Percentiles rank a stretch among this genome's conserved stretches.
Conservation (phyloP, 805 yeast species). For the Martiniozyma abietophila region DNA sequence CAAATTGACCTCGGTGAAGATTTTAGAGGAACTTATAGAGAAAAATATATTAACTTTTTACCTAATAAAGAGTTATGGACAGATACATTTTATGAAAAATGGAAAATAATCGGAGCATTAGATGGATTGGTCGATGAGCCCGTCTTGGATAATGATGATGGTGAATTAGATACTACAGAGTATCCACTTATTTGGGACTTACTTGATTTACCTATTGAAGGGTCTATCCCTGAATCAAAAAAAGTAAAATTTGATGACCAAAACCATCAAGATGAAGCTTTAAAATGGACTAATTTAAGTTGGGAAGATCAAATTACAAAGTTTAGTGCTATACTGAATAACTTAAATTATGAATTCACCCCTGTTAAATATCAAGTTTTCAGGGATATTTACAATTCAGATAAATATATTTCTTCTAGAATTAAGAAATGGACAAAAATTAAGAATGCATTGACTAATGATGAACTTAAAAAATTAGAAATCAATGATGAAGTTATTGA, state of each 20-base stretch:
- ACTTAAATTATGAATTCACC: constrained; percentile 18
- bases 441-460: constrained; percentile 16
- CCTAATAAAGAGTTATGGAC: constrained; percentile 17
- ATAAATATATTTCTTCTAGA: constrained; percentile 20
- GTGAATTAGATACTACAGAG: not conserved
- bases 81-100: constrained; percentile 21
- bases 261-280: constrained; percentile 4
- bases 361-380: constrained; percentile 23
- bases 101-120: constrained; percentile 20
- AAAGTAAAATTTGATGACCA: too few species aligned
- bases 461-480: constrained; percentile 17
- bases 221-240: constrained; percentile 15
- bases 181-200: constrained; percentile 2
- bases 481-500: constrained; percentile 20
- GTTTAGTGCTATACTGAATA: too few species aligned
- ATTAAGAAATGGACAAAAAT: constrained; percentile 22
- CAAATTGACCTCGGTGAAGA: constrained; percentile 17
- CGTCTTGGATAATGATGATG: constrained; percentile 12
- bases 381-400: constrained; percentile 23
- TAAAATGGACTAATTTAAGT: constrained; percentile 11
- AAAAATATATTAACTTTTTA: constrained; percentile 20
- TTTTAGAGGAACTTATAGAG: constrained; percentile 25
- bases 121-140: constrained; percentile 26
- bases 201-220: constrained; percentile 12
- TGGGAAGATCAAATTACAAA: constrained; percentile 14